phyloP scores from a whole-genome alignment of 1,284 basidiomycete genomes.

The Ganoderma meredithae region DNA sequence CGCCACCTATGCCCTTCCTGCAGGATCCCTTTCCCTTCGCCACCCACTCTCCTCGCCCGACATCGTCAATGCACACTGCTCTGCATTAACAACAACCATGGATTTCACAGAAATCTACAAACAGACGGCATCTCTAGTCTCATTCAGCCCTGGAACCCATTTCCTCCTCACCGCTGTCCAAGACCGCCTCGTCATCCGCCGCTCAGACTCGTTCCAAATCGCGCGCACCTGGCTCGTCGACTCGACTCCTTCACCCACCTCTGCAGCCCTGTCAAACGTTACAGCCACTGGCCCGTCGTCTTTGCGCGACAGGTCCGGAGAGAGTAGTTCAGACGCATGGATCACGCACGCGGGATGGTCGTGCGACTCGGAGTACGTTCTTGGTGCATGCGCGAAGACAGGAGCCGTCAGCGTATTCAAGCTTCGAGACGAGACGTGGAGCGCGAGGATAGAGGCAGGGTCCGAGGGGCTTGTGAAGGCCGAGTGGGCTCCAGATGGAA shows the following conservation, averaged over 20 bases:
- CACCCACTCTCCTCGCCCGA: not conserved
- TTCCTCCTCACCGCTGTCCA: slow-evolving; percentile 78
- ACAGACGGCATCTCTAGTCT: slow-evolving; percentile 69
- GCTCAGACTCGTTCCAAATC: slow-evolving; percentile 79
- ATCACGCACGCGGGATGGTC: slow-evolving; percentile 86
- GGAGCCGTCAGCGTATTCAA: slow-evolving; percentile 77
- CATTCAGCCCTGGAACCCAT: slow-evolving; percentile 77
- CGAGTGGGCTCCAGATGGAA: slow-evolving; percentile 87
- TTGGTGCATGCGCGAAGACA: slow-evolving; percentile 73
- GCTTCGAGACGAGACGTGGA: slow-evolving; percentile 77
- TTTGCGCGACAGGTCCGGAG: slow-evolving; percentile 16
- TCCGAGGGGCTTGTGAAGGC: slow-evolving; percentile 85
- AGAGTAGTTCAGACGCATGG: slow-evolving; percentile 36
- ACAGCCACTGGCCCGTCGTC: slow-evolving; percentile 24
- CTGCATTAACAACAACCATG: slow-evolving; percentile 34
- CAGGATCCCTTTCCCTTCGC: not conserved
- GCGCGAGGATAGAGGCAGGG: slow-evolving; percentile 75
- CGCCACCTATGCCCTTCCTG: too few relatives aligned
- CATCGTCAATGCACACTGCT: not conserved
- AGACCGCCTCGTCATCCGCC: slow-evolving; percentile 76
- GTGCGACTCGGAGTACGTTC: slow-evolving; percentile 80
- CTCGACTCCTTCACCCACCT: slow-evolving; percentile 53
- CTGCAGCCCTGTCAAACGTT: slow-evolving; percentile 37
- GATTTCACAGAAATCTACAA: slow-evolving; percentile 85
- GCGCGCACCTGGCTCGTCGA: slow-evolving; percentile 75